Percentiles rank a stretch among this genome's conserved stretches.
Evolutionary conservation across 192 early-diverging fungal species (phyloP).

Genomic region (Chytriomyces hyalinus): DNA sequence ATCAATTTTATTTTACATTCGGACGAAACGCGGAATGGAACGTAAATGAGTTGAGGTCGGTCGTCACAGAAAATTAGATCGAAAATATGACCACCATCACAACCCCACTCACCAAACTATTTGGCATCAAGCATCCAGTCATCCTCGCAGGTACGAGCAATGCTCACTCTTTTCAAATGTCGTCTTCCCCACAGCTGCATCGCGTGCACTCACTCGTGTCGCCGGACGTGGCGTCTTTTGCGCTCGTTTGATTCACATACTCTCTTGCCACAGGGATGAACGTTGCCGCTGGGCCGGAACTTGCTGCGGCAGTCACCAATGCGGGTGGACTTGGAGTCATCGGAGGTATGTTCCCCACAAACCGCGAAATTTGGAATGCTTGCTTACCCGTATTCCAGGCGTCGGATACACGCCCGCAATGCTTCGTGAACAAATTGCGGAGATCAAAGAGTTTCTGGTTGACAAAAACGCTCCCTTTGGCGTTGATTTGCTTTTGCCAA

Average conservation of each 20-base stretch:
- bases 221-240: background rate
- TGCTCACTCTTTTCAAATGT: background rate
- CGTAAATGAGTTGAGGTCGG: no score
- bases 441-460: slow-evolving; percentile 31
- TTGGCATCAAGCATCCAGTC: slow-evolving; percentile 52
- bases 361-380: slow-evolving; percentile 18
- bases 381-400: background rate
- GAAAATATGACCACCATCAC: slow-evolving; percentile 29
- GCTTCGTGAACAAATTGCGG: slow-evolving; percentile 29
- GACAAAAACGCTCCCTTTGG: slow-evolving; percentile 51
- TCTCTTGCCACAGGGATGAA: slow-evolving; percentile 25
- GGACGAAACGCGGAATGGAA: no score
- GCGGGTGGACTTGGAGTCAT: slow-evolving; percentile 56
- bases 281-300: slow-evolving; percentile 47
- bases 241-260: background rate
- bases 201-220: background rate
- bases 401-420: slow-evolving; percentile 47
- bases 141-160: slow-evolving; percentile 45
- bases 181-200: background rate
- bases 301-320: slow-evolving; percentile 50
- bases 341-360: slow-evolving; percentile 40
- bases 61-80: no score
- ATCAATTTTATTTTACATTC: no score
- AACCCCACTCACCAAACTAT: slow-evolving; percentile 51
- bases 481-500: slow-evolving; percentile 53